Percentiles rank a stretch among this genome's conserved stretches.
These are phyloP conservation scores for Diaporthe batatas DNA, from an alignment of 2,329 filamentous ascomycete species.

Conservation along the genomic window DNA sequence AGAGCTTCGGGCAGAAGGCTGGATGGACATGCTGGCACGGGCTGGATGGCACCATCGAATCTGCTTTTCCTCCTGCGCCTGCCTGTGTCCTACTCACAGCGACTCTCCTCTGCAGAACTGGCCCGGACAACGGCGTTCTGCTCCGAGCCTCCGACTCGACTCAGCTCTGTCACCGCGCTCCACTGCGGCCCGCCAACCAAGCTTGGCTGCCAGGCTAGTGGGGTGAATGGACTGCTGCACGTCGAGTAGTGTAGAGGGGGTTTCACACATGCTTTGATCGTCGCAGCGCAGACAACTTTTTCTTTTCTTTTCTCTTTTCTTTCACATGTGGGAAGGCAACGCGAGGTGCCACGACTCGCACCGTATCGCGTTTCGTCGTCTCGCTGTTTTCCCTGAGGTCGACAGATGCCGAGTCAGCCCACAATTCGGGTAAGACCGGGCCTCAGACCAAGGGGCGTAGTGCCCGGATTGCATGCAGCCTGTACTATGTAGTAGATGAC, in stretches of 20 bases:
- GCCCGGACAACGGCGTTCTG: too few species aligned
- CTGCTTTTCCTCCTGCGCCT: slow-evolving; percentile 13
- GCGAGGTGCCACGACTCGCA: slow-evolving; percentile 6
- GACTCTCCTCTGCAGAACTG: too few species aligned
- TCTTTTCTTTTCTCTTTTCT: background rate
- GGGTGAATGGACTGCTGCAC: background rate
- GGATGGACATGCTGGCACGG: background rate
- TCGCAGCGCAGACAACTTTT: background rate
- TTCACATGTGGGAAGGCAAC: slow-evolving; percentile 25
- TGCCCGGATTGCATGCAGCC: slow-evolving; percentile 3
- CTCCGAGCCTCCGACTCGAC: background rate
- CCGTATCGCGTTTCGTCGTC: slow-evolving; percentile 19
- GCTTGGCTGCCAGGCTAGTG: background rate
- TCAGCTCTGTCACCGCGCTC: slow-evolving; percentile 16
- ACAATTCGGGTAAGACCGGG: slow-evolving; percentile 34
- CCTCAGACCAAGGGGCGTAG: slow-evolving; percentile 2
- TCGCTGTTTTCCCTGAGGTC: background rate
- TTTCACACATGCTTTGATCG: slow-evolving; percentile 13
- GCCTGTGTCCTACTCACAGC: background rate
- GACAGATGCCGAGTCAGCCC: slow-evolving; percentile 32
- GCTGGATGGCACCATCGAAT: slow-evolving; percentile 33
- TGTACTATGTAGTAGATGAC: background rate
- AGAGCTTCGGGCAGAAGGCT: slow-evolving; percentile 24
- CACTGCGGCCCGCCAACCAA: slow-evolving; percentile 18
- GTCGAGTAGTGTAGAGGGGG: background rate